Evolutionary conservation across 371 early-diverging fungal species (phyloP), one percentile per base, ranked within the genome.

Genomic region (Mucor mucedo): DNA sequence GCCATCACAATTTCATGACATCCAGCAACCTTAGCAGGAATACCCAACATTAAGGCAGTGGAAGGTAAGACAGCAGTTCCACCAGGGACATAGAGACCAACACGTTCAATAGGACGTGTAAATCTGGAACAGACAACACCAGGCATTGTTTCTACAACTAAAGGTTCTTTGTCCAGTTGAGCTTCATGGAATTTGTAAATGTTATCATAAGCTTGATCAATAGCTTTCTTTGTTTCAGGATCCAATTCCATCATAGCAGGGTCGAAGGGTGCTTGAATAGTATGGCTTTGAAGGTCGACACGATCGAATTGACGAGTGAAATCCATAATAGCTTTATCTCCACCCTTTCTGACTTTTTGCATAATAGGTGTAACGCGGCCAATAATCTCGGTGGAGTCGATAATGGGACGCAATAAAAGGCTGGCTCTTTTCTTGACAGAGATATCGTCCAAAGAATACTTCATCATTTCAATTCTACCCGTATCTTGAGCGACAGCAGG

Each of bases 21-120:
- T 10, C 98, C 97, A 48, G 99, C 98, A 1, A 98, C 99, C 79
- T 90, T 91, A 9, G 99, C 99, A 29, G 99, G 99, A 48, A 98
- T 90, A 67, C 98, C 98, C 65, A 98, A 80, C 97, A 97, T 97
- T 48, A 98, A 79, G 3, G 98, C 88, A 6, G 95, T 93, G 9
- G 96, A 95, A 4, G 98, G 98, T 52, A 98, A 80, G 9, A 97
- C 93, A 2, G 98, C 98, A 27, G 97, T 91, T n/a, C 98, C 98
- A 47, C 98, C 98, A 9, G 99, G 99, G 4, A 98, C 95, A 69
- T 98, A 98, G 50, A 98, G 77, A 35, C 99, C 99, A 58, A 98
- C 98, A 8, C 90, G 82, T 76, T 98, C 95, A 71, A 98, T 98
- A 14, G 99, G 93, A 28, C 98, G 87, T 40, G 86, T 86, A 75